phyloP scores from a whole-genome alignment of 768 basidiomycete species.

The Kwoniella sp. region DNA sequence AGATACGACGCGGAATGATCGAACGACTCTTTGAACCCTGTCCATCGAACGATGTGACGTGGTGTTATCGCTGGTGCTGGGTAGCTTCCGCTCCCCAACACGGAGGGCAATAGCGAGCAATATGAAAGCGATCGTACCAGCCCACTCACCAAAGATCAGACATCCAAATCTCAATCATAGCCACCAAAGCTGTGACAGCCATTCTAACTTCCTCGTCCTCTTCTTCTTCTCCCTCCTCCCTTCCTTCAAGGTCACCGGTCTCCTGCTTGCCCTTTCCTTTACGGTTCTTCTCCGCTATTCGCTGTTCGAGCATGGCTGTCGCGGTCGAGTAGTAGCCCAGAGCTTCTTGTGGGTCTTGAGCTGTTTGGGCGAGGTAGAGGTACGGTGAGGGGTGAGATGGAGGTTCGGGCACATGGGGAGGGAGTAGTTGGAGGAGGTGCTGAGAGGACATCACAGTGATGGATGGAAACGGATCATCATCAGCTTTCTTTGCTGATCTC shows the following conservation, averaged over 20 bases:
- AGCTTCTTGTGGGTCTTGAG: conserved; percentile 73
- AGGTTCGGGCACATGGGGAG: conserved; percentile 58
- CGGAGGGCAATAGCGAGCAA: too few species aligned
- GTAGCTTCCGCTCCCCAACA: too few species aligned
- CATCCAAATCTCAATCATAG: conserved; percentile 97
- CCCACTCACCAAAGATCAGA: conserved; percentile 81
- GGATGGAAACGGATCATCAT: too few species aligned
- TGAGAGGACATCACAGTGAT: too few species aligned
- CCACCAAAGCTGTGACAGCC: conserved; percentile 76
- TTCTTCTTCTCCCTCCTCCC: conserved; percentile 60
- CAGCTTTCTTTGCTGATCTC: background rate
- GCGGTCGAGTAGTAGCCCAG: conserved; percentile 69
- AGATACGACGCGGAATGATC: background rate
- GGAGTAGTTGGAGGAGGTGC: conserved; percentile 68
- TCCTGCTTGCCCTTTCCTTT: conserved; percentile 67
- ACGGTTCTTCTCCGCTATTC: conserved; percentile 62
- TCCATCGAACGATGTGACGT: background rate
- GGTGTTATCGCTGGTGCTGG: too few species aligned
- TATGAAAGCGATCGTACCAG: background rate
- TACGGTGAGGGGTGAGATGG: conserved; percentile 69
- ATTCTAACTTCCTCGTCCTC: conserved; percentile 61
- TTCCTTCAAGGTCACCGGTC: conserved; percentile 54
- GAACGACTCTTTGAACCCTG: background rate
- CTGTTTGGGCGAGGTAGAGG: conserved; percentile 84
- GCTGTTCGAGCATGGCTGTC: conserved; percentile 57